A percentile compares a stretch with the other conserved stretches of the same genome.
phyloP scores from a whole-genome alignment of 2,329 filamentous ascomycete genomes.

The Cercospora sojina region DNA sequence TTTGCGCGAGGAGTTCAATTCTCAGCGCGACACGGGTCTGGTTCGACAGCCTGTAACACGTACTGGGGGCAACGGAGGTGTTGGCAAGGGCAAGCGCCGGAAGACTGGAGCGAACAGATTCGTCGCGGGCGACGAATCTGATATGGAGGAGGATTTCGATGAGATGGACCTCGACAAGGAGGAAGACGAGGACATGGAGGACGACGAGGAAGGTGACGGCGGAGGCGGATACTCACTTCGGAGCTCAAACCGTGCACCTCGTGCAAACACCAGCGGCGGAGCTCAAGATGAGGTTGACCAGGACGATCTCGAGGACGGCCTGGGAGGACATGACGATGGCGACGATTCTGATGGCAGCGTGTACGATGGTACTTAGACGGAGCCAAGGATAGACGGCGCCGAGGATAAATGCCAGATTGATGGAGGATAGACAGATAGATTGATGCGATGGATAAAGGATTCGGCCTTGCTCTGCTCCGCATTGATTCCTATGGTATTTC shows the following conservation, averaged over 20 bases:
- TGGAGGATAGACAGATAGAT: not conserved
- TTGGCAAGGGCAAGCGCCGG: not conserved
- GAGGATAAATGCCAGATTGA: not conserved
- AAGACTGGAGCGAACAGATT: not conserved
- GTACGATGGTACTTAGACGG: not conserved
- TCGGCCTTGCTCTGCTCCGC: not conserved
- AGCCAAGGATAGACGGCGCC: no score
- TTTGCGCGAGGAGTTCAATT: not conserved
- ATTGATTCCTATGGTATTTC: not conserved
- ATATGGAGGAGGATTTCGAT: not conserved
- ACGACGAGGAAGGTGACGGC: not conserved
- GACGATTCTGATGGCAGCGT: slow-evolving; percentile 2
- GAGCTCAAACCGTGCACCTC: not conserved
- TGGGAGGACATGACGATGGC: not conserved
- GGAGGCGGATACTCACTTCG: not conserved
- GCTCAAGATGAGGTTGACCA: not conserved
- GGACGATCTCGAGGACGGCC: not conserved
- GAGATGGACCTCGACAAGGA: not conserved
- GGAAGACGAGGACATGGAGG: not conserved
- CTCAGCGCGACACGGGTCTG: not conserved
- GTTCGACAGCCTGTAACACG: not conserved
- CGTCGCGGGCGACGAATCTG: not conserved
- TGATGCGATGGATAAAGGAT: not conserved
- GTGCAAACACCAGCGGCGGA: not conserved
- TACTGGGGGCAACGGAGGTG: not conserved